phyloP scores from a whole-genome alignment of 495 filamentous ascomycete genomes.

The Stereocaulon alpinum region DNA sequence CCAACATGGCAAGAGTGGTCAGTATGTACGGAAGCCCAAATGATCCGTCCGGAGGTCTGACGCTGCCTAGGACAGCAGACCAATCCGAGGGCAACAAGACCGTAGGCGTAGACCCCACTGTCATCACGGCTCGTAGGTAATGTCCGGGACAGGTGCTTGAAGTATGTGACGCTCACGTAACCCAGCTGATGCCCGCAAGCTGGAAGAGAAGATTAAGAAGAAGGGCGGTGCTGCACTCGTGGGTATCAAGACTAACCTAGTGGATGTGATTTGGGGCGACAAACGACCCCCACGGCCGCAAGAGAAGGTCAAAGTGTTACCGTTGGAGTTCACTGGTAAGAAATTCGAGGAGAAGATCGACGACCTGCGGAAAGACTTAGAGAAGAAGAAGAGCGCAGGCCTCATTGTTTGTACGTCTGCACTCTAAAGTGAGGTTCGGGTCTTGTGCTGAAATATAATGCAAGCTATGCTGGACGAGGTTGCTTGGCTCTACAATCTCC shows the following conservation, averaged over 20 bases:
- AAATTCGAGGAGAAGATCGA: slow-evolving; percentile 71
- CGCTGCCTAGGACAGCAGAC: slow-evolving; percentile 51
- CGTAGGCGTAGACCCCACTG: slow-evolving; percentile 84
- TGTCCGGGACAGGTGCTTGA: background rate
- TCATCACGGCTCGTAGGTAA: slow-evolving; percentile 64
- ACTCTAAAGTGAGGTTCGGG: background rate
- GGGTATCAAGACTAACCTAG: slow-evolving; percentile 66
- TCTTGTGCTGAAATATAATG: background rate
- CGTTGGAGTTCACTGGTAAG: slow-evolving; percentile 70
- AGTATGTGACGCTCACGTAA: slow-evolving; percentile 14
- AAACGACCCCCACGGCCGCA: slow-evolving; percentile 63
- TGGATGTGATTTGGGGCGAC: slow-evolving; percentile 78
- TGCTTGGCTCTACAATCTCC: slow-evolving; percentile 94
- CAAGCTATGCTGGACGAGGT: slow-evolving; percentile 87
- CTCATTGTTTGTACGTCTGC: slow-evolving; percentile 65
- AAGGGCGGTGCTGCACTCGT: slow-evolving; percentile 68
- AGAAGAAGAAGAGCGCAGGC: slow-evolving; percentile 79
- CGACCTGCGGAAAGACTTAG: slow-evolving; percentile 81
- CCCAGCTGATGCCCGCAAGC: slow-evolving; percentile 66
- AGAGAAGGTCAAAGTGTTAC: slow-evolving; percentile 62
- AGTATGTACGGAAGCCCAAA: background rate
- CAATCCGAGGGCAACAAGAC: slow-evolving; percentile 74
- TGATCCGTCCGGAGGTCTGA: slow-evolving; percentile 18
- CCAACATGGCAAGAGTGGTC: slow-evolving; percentile 98
- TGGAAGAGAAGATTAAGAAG: slow-evolving; percentile 79